Evolutionary conservation across 2,329 filamentous ascomycete genomes (phyloP).

Genomic region (Nemania abortiva): DNA sequence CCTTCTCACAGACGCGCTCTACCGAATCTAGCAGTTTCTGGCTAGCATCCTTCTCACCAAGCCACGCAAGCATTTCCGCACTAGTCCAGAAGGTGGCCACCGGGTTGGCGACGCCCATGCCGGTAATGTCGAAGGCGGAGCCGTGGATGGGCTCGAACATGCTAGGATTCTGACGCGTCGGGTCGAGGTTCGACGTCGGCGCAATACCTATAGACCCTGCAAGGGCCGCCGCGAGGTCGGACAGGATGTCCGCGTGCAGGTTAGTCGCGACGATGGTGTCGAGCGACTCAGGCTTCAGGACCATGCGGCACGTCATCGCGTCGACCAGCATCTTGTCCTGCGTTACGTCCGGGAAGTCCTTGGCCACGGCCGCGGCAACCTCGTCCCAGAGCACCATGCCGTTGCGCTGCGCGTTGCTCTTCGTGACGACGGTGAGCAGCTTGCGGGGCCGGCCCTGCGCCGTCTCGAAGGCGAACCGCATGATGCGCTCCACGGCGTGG

Average conservation of each 20-base stretch:
- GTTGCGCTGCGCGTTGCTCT: conserved; percentile 74
- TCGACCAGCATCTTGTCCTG: conserved; percentile 76
- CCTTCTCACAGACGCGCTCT: conserved; percentile 64
- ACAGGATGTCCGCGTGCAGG: conserved; percentile 74
- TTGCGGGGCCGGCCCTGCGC: conserved; percentile 68
- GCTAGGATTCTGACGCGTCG: conserved; percentile 63
- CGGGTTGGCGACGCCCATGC: conserved; percentile 68
- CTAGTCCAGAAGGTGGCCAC: conserved; percentile 71
- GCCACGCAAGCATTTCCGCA: conserved; percentile 68
- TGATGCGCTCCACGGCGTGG: conserved; percentile 68
- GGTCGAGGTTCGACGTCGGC: conserved; percentile 76
- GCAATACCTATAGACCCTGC: conserved; percentile 80
- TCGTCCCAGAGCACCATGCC: conserved; percentile 78
- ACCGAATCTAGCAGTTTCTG: conserved; percentile 63
- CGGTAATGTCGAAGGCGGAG: conserved; percentile 69
- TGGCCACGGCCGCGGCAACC: conserved; percentile 65
- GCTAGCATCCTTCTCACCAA: conserved; percentile 65
- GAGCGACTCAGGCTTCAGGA: conserved; percentile 68
- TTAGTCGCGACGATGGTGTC: conserved; percentile 75
- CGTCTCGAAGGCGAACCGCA: conserved; percentile 73
- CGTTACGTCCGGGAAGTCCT: conserved; percentile 70
- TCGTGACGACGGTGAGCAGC: conserved; percentile 72
- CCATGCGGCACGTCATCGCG: conserved; percentile 75
- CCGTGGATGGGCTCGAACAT: conserved; percentile 74
- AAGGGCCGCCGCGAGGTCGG: conserved; percentile 75